Evolutionary conservation across 805 yeast genomes (phyloP).

Genomic region (Suhomyces sp.): DNA sequence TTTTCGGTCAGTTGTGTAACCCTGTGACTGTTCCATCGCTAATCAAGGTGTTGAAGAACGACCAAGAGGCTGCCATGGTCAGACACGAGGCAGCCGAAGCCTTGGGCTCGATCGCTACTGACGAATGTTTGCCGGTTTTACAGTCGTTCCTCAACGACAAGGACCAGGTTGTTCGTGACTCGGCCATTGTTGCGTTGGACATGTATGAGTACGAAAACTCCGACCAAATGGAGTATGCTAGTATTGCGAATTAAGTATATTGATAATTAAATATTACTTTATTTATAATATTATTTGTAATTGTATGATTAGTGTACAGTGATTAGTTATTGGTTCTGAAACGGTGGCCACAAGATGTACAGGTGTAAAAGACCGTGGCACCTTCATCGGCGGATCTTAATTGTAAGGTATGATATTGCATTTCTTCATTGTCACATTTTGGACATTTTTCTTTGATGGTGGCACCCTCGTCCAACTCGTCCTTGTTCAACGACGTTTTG

Average conservation of each 20-base stretch:
- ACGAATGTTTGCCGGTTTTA: conserved; percentile 88
- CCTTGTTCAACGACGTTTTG: conserved; percentile 72
- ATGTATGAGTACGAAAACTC: conserved; percentile 96
- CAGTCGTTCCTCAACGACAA: conserved; percentile 73
- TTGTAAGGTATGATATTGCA: conserved; percentile 96
- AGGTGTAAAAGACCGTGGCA: conserved; percentile 97
- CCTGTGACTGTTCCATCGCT: conserved; percentile 90
- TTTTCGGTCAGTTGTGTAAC: conserved; percentile 94
- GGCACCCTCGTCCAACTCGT: conserved; percentile 91
- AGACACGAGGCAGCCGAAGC: conserved; percentile 99
- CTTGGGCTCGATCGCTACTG: conserved; percentile 93
- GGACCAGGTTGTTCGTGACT: conserved; percentile 90
- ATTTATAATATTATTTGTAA: too few species aligned
- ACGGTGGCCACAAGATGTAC: conserved; percentile 88
- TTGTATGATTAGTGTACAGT: too few species aligned
- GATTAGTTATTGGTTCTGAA: conserved; percentile 85
- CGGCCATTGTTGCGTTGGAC: conserved; percentile 95
- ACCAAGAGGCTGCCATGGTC: conserved; percentile 92
- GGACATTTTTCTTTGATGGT: conserved; percentile 97
- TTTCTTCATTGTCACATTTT: conserved; percentile 96
- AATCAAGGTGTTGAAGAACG: conserved; percentile 73
- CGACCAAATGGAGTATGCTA: conserved; percentile 72
- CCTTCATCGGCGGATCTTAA: conserved; percentile 99
- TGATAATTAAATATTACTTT: too few species aligned
- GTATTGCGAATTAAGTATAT: conserved; percentile 14